A percentile compares a stretch with the other conserved stretches of the same genome.
Conservation (phyloP, 371 early-diverging fungal species). For the Blakeslea trispora region DNA sequence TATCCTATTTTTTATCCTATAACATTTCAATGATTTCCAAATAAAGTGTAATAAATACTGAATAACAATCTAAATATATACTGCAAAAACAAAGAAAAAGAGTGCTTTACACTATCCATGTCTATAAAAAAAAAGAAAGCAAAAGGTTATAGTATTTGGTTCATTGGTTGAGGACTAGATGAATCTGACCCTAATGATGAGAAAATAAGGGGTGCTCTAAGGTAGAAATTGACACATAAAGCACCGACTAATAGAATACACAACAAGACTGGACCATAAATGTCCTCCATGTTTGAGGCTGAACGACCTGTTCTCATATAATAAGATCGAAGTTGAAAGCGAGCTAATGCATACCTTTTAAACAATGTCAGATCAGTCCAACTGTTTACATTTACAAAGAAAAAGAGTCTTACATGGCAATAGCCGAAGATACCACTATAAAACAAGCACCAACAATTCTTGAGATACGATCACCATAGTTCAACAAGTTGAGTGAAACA, state of each 20-base stretch:
- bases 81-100: too few relatives aligned
- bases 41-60: too few relatives aligned
- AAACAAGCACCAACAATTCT: constrained; percentile 35
- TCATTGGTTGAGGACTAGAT: background rate
- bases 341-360: constrained; percentile 31
- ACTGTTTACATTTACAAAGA: too few relatives aligned
- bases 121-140: too few relatives aligned
- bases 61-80: too few relatives aligned
- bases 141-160: too few relatives aligned
- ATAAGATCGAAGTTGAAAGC: constrained; percentile 31
- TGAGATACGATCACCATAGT: constrained; percentile 60
- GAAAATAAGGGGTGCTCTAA: constrained; percentile 14
- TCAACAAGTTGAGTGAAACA: constrained; percentile 68
- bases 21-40: too few relatives aligned
- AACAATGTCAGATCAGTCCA: background rate
- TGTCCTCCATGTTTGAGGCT: constrained; percentile 30
- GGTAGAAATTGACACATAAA: constrained; percentile 32
- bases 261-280: constrained; percentile 32
- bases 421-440: constrained; percentile 24
- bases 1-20: too few relatives aligned
- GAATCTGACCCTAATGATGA: background rate
- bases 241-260: constrained; percentile 33
- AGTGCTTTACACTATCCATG: too few relatives aligned
- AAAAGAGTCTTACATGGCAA: constrained; percentile 38
- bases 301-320: constrained; percentile 25